phyloP scores from a whole-genome alignment of 768 basidiomycete genomes.

The Termitomyces sp. region DNA sequence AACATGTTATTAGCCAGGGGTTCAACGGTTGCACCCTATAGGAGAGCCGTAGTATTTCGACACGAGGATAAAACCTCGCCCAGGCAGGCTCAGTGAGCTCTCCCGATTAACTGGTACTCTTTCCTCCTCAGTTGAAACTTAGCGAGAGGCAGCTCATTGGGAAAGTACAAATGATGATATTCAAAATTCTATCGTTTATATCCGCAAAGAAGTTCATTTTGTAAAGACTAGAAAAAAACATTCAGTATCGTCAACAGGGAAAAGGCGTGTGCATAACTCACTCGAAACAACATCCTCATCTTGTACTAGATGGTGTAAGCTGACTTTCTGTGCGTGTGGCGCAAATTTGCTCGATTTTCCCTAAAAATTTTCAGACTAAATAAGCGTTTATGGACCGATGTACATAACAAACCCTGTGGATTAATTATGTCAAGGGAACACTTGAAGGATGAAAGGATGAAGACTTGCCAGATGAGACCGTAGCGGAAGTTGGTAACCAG shows the following conservation, averaged over 20 bases:
- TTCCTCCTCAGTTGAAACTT: no score
- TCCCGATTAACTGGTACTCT: no score
- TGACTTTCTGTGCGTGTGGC: slow-evolving; percentile 93
- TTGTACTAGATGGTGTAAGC: slow-evolving; percentile 74
- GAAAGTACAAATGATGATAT: not conserved
- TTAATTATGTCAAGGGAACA: not conserved
- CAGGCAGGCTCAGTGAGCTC: no score
- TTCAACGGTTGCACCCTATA: no score
- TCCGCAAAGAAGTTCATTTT: slow-evolving; percentile 13
- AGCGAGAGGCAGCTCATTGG: not conserved
- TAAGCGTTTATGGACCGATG: not conserved
- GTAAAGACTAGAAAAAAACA: slow-evolving; percentile 22
- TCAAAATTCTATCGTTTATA: not conserved
- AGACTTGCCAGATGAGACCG: slow-evolving; percentile 81
- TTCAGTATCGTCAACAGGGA: not conserved
- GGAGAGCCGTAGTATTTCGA: no score
- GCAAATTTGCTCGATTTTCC: slow-evolving; percentile 93
- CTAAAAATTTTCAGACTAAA: slow-evolving; percentile 29
- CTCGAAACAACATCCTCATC: slow-evolving; percentile 90
- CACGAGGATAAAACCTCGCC: no score
- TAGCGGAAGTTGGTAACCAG: slow-evolving; percentile 91
- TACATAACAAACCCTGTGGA: slow-evolving; percentile 7
- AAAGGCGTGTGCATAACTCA: slow-evolving; percentile 32
- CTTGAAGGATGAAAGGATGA: not conserved
- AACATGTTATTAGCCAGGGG: no score